phyloP scores from a whole-genome alignment of 352 stramenopile genomes.

The Pythium aquatile region DNA sequence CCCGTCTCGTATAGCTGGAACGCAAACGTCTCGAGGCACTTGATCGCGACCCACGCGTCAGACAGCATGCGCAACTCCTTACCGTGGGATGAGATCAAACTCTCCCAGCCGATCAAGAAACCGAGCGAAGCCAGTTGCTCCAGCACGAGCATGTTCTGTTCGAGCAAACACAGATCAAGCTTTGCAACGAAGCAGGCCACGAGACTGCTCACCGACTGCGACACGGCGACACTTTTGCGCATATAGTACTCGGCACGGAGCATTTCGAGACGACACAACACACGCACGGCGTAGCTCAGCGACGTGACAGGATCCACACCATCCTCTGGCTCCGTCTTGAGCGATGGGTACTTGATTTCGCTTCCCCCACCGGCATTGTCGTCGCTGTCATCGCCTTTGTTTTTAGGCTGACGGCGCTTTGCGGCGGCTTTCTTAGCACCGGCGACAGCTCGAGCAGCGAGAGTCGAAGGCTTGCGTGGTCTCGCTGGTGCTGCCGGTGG shows the following conservation, averaged over 20 bases:
- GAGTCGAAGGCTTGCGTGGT: constrained; percentile 32
- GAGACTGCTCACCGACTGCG: constrained; percentile 80
- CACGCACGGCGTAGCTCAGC: constrained; percentile 54
- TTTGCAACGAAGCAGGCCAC: constrained; percentile 79
- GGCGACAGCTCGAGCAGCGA: constrained; percentile 57
- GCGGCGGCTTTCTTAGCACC: constrained; percentile 41
- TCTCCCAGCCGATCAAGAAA: constrained; percentile 94
- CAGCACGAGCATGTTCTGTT: constrained; percentile 56
- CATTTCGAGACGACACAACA: constrained; percentile 73
- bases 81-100: constrained; percentile 92
- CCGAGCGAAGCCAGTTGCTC: constrained; percentile 70
- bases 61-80: constrained; percentile 96
- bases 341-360: constrained; percentile 61
- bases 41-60: constrained; percentile 87
- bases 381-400: constrained; percentile 42
- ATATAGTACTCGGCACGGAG: constrained; percentile 78
- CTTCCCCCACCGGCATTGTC: constrained; percentile 26
- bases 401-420: constrained; percentile 44
- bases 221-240: constrained; percentile 78
- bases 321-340: constrained; percentile 68
- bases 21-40: constrained; percentile 82
- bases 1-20: constrained; percentile 59
- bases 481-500: constrained; percentile 14
- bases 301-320: constrained; percentile 49
- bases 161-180: constrained; percentile 70